Percentiles rank a stretch among this genome's conserved stretches.
phyloP scores from a whole-genome alignment of 768 basidiomycete genomes.

The Mycena olivaceomarginata region DNA sequence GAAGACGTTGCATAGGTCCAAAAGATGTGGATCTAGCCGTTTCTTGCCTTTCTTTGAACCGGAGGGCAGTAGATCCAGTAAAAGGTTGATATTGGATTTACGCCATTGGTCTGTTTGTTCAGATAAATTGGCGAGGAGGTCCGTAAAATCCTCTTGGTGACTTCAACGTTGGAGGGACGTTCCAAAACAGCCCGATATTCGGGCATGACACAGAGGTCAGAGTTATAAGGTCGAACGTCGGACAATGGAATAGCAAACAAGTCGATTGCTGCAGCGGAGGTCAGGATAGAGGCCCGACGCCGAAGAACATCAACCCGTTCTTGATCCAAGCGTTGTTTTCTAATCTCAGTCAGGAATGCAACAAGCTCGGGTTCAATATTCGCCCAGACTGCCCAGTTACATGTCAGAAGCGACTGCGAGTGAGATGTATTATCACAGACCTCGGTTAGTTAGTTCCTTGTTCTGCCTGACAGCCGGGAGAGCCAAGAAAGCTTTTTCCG shows the following conservation, averaged over 20 bases:
- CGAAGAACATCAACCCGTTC: background rate
- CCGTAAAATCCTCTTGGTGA: slow-evolving; percentile 34
- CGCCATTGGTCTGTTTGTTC: slow-evolving; percentile 47
- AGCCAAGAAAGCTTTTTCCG: slow-evolving; percentile 8
- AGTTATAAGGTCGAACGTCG: slow-evolving; percentile 21
- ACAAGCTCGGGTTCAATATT: slow-evolving; percentile 48
- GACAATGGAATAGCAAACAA: slow-evolving; percentile 6
- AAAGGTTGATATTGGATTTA: slow-evolving; percentile 43
- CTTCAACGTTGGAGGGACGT: slow-evolving; percentile 13
- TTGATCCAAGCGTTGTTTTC: slow-evolving; percentile 14
- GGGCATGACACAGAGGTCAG: slow-evolving; percentile 35
- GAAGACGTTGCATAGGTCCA: slow-evolving; percentile 55
- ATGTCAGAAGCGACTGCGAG: background rate
- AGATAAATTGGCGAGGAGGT: slow-evolving; percentile 27
- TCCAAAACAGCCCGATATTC: slow-evolving; percentile 43
- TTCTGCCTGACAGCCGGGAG: slow-evolving; percentile 46
- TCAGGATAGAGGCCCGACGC: background rate
- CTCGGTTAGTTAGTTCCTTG: slow-evolving; percentile 48
- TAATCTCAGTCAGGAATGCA: slow-evolving; percentile 36
- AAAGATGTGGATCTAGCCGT: slow-evolving; percentile 9
- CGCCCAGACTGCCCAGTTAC: slow-evolving; percentile 46
- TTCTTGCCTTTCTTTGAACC: slow-evolving; percentile 2
- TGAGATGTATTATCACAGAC: background rate
- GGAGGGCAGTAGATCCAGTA: slow-evolving; percentile 43
- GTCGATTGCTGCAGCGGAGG: background rate